A percentile compares a stretch with the other conserved stretches of the same genome.
These are phyloP conservation scores for Alternaria sp. DNA, from an alignment of 2,329 filamentous ascomycete genomes.

Conservation along the genomic window DNA sequence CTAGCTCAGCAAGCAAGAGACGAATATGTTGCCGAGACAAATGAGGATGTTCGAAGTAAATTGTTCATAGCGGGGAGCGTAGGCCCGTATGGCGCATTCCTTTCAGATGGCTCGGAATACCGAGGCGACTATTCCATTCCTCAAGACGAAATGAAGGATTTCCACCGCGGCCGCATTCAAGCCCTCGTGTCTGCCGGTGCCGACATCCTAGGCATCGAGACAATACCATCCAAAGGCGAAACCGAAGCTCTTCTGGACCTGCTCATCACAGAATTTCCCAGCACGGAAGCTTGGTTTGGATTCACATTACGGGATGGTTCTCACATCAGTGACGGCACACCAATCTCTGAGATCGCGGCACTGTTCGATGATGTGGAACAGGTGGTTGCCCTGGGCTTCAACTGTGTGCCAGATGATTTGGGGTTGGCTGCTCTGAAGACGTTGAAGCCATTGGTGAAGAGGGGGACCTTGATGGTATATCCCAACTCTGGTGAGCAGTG, in stretches of 20 bases:
- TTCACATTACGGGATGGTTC: conserved; percentile 49
- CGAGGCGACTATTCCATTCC: conserved; percentile 49
- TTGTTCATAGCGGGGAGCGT: conserved; percentile 54
- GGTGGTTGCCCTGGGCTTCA: conserved; percentile 54
- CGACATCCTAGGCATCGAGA: conserved; percentile 55
- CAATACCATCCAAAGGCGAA: conserved; percentile 52
- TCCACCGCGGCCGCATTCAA: conserved; percentile 53
- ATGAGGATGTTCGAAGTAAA: neutral
- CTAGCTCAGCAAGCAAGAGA: conserved; percentile 49
- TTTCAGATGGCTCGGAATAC: conserved; percentile 56
- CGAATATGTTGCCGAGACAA: conserved; percentile 28
- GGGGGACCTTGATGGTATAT: conserved; percentile 48
- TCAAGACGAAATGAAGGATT: conserved; percentile 44
- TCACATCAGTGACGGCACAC: conserved; percentile 52
- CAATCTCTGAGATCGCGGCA: conserved; percentile 39
- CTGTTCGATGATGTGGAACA: conserved; percentile 37
- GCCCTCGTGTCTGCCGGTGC: conserved; percentile 51
- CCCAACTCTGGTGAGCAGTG: conserved; percentile 57
- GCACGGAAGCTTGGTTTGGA: conserved; percentile 49
- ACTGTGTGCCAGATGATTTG: conserved; percentile 50
- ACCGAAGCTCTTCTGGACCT: conserved; percentile 49
- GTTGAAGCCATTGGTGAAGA: conserved; percentile 37
- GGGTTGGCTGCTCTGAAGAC: conserved; percentile 42
- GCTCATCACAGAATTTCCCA: conserved; percentile 47
- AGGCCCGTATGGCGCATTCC: conserved; percentile 56